Evolutionary conservation across 345 rosid genomes (phyloP), one percentile per base, ranked within the genome.

Genomic region (Rhizophora mangle): DNA sequence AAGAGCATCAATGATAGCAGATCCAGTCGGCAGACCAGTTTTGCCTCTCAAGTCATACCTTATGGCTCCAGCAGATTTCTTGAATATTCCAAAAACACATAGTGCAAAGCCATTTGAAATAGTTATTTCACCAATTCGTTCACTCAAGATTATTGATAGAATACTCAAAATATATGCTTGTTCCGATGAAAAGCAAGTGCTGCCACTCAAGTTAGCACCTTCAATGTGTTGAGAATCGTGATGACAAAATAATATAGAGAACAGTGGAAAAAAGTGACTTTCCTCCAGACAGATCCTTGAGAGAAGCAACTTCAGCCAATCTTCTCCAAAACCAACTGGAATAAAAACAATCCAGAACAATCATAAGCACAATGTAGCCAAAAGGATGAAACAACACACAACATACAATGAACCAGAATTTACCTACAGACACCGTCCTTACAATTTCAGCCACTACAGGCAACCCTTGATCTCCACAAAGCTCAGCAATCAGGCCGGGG

Each of bases 251-350:
- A 87, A 60, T 59, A 56, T 68, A 15, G 83, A 72, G 77, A 92
- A 87, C 53, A 92, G 72, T 8, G 37, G 32, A 15, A 79, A 80
- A 54, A 95, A 87, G 80, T 68, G 78, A 39, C 61, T 51, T 20
- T 82, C 89, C 63, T 86, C 92, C 56, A 89, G 43, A 69, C 96
- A 95, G 30, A 84, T 73, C 52, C 87, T 83, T 21, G 93, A 88
- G 21, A 94, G 78, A 65, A 94, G 71, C 65, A 88, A 47, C 84
- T 88, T 87, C 32, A 89, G 81, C 98, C 97, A 89, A 66, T 89
- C 83, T 76, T 88, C 96, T 21, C 76, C 62, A 75, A 82, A 87
- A 63, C 95, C 96, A 84, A 85, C 97, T 89, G 81, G 67, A 20
- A 49, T 60, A 22, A 43, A 32, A 81, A 4, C 39, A 72, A 59